Percentiles rank a stretch among this genome's conserved stretches.
Conservation (phyloP, 768 basidiomycete genomes). For the Dictyophora rubrovolvata region DNA sequence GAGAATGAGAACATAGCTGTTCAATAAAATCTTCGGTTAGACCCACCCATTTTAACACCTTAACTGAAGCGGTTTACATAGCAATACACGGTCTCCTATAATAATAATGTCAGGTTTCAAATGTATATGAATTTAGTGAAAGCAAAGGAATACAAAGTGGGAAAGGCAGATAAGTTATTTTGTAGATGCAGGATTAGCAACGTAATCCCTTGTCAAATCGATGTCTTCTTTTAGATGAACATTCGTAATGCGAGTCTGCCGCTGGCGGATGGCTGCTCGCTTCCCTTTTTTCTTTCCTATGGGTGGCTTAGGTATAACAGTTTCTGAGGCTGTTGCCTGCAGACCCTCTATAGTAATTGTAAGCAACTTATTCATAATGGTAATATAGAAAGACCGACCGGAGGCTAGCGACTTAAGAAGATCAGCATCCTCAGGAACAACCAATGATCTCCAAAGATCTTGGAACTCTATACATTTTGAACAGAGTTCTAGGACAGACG, state of each 20-base stretch:
- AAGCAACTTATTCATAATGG: not conserved
- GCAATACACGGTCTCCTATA: too few relatives aligned
- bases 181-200: not conserved
- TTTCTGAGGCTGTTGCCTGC: constrained; percentile 64
- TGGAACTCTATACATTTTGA: constrained; percentile 52
- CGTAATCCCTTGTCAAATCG: constrained; percentile 38
- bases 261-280: constrained; percentile 59
- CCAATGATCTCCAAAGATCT: constrained; percentile 78
- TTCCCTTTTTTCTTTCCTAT: constrained; percentile 75
- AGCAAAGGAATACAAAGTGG: not conserved
- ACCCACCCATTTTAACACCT: too few relatives aligned
- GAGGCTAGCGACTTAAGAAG: constrained; percentile 66
- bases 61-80: too few relatives aligned
- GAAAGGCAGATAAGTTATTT: not conserved
- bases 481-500: not conserved
- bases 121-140: too few relatives aligned
- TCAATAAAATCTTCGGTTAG: too few relatives aligned
- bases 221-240: constrained; percentile 79
- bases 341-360: constrained; percentile 50
- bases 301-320: constrained; percentile 39
- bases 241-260: constrained; percentile 79
- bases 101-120: too few relatives aligned
- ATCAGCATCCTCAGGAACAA: constrained; percentile 80
- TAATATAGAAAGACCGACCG: constrained; percentile 32
- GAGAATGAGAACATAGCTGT: too few relatives aligned